Evolutionary conservation across 306 rosid species (phyloP).

Genomic region (Vigna nakashimae): DNA sequence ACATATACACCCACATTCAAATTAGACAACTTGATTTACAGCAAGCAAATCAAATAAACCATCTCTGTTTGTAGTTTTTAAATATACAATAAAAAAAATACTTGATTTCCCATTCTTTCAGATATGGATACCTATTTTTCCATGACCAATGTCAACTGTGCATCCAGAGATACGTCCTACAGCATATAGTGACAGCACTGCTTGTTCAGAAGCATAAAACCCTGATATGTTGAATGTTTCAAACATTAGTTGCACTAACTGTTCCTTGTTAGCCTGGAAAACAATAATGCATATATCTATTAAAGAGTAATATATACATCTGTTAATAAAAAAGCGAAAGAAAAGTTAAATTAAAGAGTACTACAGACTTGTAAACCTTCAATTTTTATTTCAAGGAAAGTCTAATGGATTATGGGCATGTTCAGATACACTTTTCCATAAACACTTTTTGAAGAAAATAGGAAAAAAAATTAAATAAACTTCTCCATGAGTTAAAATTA

Average conservation of each 20-base stretch:
- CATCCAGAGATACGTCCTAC: conserved; percentile 99
- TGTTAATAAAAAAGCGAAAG: not conserved
- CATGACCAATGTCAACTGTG: conserved; percentile 97
- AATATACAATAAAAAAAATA: conserved; percentile 26
- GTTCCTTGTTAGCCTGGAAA: conserved; percentile 89
- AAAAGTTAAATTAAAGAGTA: conserved; percentile 15
- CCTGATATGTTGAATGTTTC: conserved; percentile 99
- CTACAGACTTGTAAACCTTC: conserved; percentile 6
- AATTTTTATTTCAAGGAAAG: conserved; percentile 31
- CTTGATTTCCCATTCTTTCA: conserved; percentile 30
- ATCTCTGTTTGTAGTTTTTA: conserved; percentile 6
- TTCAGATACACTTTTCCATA: no score
- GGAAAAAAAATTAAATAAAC: no score
- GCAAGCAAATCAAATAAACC: conserved; percentile 20
- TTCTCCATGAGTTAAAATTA: no score
- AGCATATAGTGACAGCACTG: conserved; percentile 90
- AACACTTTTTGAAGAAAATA: no score
- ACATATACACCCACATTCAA: conserved; percentile 19
- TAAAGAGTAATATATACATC: conserved; percentile 10
- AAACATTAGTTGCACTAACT: conserved; percentile 95
- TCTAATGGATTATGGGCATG: not conserved
- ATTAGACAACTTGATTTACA: not conserved
- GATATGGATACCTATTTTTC: conserved; percentile 78
- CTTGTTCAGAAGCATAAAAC: conserved; percentile 98
- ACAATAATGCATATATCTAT: conserved; percentile 33